These are phyloP conservation scores for Vanderwaltozyma yarrowii DNA, from an alignment of 805 yeast species.

Conservation along the genomic window DNA sequence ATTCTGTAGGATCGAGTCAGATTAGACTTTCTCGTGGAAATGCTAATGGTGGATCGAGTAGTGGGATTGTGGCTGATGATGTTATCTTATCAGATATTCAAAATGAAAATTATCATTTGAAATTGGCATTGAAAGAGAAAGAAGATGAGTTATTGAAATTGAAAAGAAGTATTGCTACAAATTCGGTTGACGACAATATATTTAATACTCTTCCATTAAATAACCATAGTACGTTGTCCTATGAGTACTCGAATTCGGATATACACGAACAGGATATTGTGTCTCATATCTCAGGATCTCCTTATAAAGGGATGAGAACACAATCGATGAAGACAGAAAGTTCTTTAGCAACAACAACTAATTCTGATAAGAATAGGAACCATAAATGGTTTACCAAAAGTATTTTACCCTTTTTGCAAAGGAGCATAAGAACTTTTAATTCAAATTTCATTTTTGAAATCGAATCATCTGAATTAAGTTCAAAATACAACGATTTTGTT, in stretches of 20 bases:
- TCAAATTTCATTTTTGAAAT: conserved; percentile 13
- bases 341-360: conserved; percentile 16
- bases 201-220: background rate
- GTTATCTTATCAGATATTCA: background rate
- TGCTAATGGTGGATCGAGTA: background rate
- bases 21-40: no score
- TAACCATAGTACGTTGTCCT: no score
- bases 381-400: conserved; percentile 10
- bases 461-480: conserved; percentile 10
- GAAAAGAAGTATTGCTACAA: conserved; percentile 3
- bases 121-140: conserved; percentile 15
- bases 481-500: conserved; percentile 9
- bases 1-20: background rate
- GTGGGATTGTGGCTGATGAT: no score
- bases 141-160: conserved; percentile 10
- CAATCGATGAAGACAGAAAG: conserved; percentile 10
- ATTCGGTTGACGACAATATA: background rate
- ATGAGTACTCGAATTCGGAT: no score
- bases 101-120: conserved; percentile 19
- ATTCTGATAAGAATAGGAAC: conserved; percentile 9
- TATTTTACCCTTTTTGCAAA: conserved; percentile 17
- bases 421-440: conserved; percentile 11
- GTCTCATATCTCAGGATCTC: conserved; percentile 16
- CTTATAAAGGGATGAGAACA: conserved; percentile 7
- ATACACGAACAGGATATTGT: background rate